Evolutionary conservation across 2,329 filamentous ascomycete species (phyloP).

Genomic region (Aspergillus phoenicis): DNA sequence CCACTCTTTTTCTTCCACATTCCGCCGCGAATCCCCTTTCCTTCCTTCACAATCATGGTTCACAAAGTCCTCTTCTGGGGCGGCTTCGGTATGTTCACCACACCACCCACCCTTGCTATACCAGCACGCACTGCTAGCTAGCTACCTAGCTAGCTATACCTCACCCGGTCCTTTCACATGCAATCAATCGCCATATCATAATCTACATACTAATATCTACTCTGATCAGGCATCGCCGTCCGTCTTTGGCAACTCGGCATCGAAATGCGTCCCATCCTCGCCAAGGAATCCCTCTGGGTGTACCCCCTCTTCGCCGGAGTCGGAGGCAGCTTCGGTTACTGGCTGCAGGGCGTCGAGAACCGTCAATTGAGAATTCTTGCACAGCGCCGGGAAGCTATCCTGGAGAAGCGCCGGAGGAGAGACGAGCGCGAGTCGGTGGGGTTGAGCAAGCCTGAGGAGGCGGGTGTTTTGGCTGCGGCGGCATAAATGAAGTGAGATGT

Average conservation of each 20-base stretch:
- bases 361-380: slow-evolving; percentile 75
- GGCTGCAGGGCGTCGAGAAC: slow-evolving; percentile 87
- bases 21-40: slow-evolving; percentile 20
- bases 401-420: slow-evolving; percentile 86
- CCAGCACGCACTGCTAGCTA: too few species aligned
- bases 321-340: slow-evolving; percentile 94
- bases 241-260: slow-evolving; percentile 97
- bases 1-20: not conserved
- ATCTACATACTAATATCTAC: not conserved
- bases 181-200: not conserved
- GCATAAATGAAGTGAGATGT: slow-evolving; percentile 30
- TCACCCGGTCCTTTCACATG: too few species aligned
- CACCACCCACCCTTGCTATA: not conserved
- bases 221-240: slow-evolving; percentile 73
- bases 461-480: slow-evolving; percentile 38
- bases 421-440: slow-evolving; percentile 55
- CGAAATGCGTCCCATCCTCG: slow-evolving; percentile 95
- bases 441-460: slow-evolving; percentile 37
- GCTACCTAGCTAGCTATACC: too few species aligned
- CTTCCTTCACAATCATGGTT: slow-evolving; percentile 41
- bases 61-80: slow-evolving; percentile 58
- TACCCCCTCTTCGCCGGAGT: slow-evolving; percentile 87
- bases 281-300: slow-evolving; percentile 79
- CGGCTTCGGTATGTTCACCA: slow-evolving; percentile 75
- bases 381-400: slow-evolving; percentile 75